Percentiles rank a stretch among this genome's conserved stretches.
phyloP scores from a whole-genome alignment of 768 basidiomycete genomes.

The Lentinus tigrinus region DNA sequence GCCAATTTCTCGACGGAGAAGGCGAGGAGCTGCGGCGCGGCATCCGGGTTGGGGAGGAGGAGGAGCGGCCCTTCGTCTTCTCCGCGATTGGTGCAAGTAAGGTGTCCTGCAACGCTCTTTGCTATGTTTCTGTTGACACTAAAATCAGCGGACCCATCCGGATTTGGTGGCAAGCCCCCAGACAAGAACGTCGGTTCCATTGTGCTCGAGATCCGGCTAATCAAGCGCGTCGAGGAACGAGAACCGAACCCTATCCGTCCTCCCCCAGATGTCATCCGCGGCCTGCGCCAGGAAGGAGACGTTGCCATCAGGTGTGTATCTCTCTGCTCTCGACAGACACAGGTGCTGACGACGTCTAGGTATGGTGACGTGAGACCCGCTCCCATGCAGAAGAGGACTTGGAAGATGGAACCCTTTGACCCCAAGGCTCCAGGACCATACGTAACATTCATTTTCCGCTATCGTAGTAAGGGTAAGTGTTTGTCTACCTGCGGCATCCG shows the following conservation, averaged over 20 bases:
- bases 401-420: constrained; percentile 51
- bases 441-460: constrained; percentile 68
- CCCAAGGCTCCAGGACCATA: constrained; percentile 40
- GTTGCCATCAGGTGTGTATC: constrained; percentile 46
- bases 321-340: neutral
- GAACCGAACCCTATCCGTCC: constrained; percentile 43
- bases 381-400: constrained; percentile 50
- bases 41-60: constrained; percentile 46
- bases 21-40: constrained; percentile 56
- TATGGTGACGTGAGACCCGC: constrained; percentile 45
- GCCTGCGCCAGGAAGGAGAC: constrained; percentile 42
- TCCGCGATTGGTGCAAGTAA: constrained; percentile 41
- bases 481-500: neutral
- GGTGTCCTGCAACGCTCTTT: constrained; percentile 2
- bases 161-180: constrained; percentile 4
- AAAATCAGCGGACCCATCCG: neutral
- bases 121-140: neutral
- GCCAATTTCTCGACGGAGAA: constrained; percentile 56
- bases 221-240: constrained; percentile 31
- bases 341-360: constrained; percentile 28
- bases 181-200: constrained; percentile 53
- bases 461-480: constrained; percentile 49
- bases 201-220: constrained; percentile 44
- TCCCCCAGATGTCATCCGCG: constrained; percentile 32
- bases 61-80: constrained; percentile 65